These are phyloP conservation scores for Xylaria polymorpha DNA, from an alignment of 2,329 filamentous ascomycete genomes.

Conservation along the genomic window DNA sequence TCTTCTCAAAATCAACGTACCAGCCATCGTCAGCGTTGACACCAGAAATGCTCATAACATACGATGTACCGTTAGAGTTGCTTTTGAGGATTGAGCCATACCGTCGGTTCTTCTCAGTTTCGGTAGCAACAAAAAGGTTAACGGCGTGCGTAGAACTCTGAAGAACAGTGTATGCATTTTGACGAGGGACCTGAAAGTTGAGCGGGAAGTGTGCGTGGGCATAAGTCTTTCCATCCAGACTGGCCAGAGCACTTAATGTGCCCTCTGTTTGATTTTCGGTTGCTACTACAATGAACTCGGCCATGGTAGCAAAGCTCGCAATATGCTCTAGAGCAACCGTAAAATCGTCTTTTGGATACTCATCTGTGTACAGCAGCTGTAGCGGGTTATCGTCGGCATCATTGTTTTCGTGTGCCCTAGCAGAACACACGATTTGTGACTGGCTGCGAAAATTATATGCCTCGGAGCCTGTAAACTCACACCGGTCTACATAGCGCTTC, in stretches of 20 bases:
- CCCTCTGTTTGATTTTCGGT: slow-evolving; percentile 75
- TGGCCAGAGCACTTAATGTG: slow-evolving; percentile 81
- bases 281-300: slow-evolving; percentile 93
- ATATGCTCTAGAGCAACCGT: slow-evolving; percentile 75
- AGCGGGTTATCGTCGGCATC: slow-evolving; percentile 68
- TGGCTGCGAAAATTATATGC: slow-evolving; percentile 64
- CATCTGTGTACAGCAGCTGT: slow-evolving; percentile 79
- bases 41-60: slow-evolving; percentile 81
- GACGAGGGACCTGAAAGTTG: slow-evolving; percentile 82
- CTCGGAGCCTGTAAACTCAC: slow-evolving; percentile 82
- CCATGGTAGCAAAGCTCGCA: slow-evolving; percentile 91
- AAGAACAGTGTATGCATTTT: slow-evolving; percentile 89
- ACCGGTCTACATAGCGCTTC: slow-evolving; percentile 79
- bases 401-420: slow-evolving; percentile 72
- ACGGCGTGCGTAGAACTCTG: slow-evolving; percentile 95
- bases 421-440: slow-evolving; percentile 71
- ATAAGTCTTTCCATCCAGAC: slow-evolving; percentile 84
- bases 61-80: slow-evolving; percentile 97
- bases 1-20: slow-evolving; percentile 96
- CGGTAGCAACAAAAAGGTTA: slow-evolving; percentile 91
- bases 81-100: slow-evolving; percentile 95
- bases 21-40: slow-evolving; percentile 83
- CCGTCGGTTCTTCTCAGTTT: slow-evolving; percentile 70
- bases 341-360: slow-evolving; percentile 77
- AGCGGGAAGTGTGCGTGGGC: slow-evolving; percentile 86